Evolutionary conservation across 192 early-diverging fungal species (phyloP).

Genomic region (Backusella tuberculispora): DNA sequence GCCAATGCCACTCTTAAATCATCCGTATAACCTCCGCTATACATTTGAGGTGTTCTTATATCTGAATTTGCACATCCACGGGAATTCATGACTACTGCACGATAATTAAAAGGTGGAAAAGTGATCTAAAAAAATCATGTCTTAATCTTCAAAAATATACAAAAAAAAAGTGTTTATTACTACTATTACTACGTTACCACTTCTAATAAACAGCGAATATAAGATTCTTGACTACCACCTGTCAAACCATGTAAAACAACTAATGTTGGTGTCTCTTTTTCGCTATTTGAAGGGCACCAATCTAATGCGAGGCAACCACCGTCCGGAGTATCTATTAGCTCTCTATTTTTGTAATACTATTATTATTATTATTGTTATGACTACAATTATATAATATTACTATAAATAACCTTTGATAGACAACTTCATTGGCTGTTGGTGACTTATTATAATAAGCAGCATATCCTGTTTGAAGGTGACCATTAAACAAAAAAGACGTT

Average conservation of each 20-base stretch:
- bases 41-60: constrained; percentile 78
- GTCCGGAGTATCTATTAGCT: constrained; percentile 66
- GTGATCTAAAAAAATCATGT: constrained; percentile 31
- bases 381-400: no score
- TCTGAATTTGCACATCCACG: constrained; percentile 87
- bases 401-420: constrained; percentile 65
- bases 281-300: constrained; percentile 75
- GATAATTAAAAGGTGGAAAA: constrained; percentile 60
- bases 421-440: constrained; percentile 43
- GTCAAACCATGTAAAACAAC: constrained; percentile 90
- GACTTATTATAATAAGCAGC: constrained; percentile 54
- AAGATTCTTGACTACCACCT: constrained; percentile 90
- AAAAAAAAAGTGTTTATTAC: neutral
- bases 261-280: constrained; percentile 71
- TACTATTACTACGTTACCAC: constrained; percentile 33
- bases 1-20: constrained; percentile 69
- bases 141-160: neutral
- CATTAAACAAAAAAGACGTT: constrained; percentile 70
- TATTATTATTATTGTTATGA: no score
- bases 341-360: constrained; percentile 27
- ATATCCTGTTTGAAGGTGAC: constrained; percentile 79
- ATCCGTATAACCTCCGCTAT: constrained; percentile 81
- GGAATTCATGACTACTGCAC: constrained; percentile 85
- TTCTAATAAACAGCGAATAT: constrained; percentile 76
- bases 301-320: constrained; percentile 88